Conservation (phyloP, 805 yeast genomes). For the Cyberlindnera sargentensis region DNA sequence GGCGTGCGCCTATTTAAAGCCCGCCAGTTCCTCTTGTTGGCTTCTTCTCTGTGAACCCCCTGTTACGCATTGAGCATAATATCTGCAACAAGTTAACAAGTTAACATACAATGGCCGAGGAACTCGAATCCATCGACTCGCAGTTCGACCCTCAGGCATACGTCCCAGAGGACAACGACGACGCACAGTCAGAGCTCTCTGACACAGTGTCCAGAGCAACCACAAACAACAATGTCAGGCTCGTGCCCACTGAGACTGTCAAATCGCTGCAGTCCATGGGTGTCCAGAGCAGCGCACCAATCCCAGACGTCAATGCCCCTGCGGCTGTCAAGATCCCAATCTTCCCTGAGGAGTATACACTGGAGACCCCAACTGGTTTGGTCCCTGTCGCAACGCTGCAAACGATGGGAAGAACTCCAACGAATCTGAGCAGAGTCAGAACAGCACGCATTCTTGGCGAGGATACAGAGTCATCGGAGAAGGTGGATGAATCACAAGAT, state of each 20-base stretch:
- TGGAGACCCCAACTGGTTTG: constrained; percentile 84
- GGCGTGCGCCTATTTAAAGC: too few species aligned
- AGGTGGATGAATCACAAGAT: constrained; percentile 21
- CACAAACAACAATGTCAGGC: constrained; percentile 23
- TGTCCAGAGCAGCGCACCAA: constrained; percentile 44
- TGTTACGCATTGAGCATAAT: background rate
- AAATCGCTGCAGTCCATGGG: constrained; percentile 63
- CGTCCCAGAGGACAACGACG: constrained; percentile 34
- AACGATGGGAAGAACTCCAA: constrained; percentile 49
- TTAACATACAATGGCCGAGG: constrained; percentile 1
- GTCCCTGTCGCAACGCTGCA: constrained; percentile 75
- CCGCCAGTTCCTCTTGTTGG: background rate
- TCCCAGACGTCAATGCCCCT: constrained; percentile 53
- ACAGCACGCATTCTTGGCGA: constrained; percentile 17
- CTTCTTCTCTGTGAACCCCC: background rate
- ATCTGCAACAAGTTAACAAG: background rate
- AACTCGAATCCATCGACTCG: constrained; percentile 21
- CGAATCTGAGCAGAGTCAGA: constrained; percentile 29
- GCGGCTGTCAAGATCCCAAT: constrained; percentile 51
- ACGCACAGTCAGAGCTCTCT: constrained; percentile 39
- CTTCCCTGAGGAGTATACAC: constrained; percentile 87
- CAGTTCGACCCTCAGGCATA: constrained; percentile 31
- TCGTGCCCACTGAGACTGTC: constrained; percentile 64
- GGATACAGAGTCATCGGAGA: constrained; percentile 14
- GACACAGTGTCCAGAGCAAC: constrained; percentile 19